Conservation (phyloP, 441 rosid genomes). For the Arabidopsis lyrata region DNA sequence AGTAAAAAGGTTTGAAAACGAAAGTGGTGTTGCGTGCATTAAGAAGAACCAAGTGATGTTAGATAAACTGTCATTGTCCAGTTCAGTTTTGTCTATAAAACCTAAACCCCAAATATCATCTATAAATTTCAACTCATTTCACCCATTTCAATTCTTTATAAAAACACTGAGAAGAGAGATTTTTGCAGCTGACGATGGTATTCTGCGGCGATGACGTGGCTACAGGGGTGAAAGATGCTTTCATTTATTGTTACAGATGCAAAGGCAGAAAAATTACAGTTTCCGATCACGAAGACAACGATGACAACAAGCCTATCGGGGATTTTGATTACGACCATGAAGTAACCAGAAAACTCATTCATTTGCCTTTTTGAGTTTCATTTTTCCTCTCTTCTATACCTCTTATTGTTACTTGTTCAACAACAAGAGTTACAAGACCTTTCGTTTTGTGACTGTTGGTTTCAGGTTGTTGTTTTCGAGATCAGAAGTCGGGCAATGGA, state of each 20-base stretch:
- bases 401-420: background rate
- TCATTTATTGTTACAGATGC: slow-evolving; percentile 63
- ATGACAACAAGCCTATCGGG: slow-evolving; percentile 34
- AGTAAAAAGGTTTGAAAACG: slow-evolving; percentile 12
- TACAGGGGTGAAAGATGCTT: slow-evolving; percentile 64
- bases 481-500: slow-evolving; percentile 73
- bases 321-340: slow-evolving; percentile 64
- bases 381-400: background rate
- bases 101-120: background rate
- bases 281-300: slow-evolving; percentile 55
- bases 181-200: slow-evolving; percentile 33
- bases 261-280: slow-evolving; percentile 49
- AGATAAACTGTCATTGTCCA: slow-evolving; percentile 41
- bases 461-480: slow-evolving; percentile 65
- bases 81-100: slow-evolving; percentile 20
- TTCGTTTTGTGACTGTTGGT: slow-evolving; percentile 22
- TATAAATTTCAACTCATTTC: background rate
- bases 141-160: background rate
- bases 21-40: slow-evolving; percentile 35
- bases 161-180: background rate
- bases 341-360: slow-evolving; percentile 45
- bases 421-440: background rate
- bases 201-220: slow-evolving; percentile 46
- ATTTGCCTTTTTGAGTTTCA: background rate
- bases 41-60: slow-evolving; percentile 41